Evolutionary conservation across 495 filamentous ascomycete genomes (phyloP).

Genomic region (Xylaria grammica): DNA sequence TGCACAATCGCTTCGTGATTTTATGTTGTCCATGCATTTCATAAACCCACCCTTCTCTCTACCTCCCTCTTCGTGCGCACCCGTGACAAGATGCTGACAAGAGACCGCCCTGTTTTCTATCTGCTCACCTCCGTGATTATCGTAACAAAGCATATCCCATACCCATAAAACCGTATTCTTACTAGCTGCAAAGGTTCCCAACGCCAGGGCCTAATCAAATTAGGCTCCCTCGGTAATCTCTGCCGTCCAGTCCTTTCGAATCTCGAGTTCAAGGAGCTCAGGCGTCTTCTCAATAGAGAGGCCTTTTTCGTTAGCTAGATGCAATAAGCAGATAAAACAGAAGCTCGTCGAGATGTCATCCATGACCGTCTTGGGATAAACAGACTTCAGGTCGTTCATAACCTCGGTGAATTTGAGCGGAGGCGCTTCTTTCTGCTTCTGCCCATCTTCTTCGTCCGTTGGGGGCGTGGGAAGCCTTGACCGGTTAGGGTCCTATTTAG

Average conservation of each 20-base stretch:
- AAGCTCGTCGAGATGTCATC: conserved; percentile 95
- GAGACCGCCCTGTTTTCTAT: neutral
- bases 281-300: conserved; percentile 69
- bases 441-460: conserved; percentile 27
- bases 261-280: conserved; percentile 61
- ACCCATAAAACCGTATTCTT: neutral
- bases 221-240: conserved; percentile 46
- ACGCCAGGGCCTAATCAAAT: too few species aligned
- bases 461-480: conserved; percentile 40
- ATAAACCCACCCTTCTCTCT: neutral
- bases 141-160: conserved; percentile 19
- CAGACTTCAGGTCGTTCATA: conserved; percentile 84
- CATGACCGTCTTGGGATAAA: conserved; percentile 84
- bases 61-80: neutral
- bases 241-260: conserved; percentile 61
- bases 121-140: neutral
- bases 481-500: conserved; percentile 32
- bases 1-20: neutral
- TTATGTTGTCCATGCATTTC: neutral
- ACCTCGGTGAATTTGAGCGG: conserved; percentile 82
- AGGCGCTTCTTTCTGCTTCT: conserved; percentile 37
- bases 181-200: neutral
- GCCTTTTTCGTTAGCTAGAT: conserved; percentile 97
- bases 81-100: neutral
- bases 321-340: conserved; percentile 95